Evolutionary conservation across 371 early-diverging fungal genomes (phyloP).

Genomic region (Haplosporangium sp.): DNA sequence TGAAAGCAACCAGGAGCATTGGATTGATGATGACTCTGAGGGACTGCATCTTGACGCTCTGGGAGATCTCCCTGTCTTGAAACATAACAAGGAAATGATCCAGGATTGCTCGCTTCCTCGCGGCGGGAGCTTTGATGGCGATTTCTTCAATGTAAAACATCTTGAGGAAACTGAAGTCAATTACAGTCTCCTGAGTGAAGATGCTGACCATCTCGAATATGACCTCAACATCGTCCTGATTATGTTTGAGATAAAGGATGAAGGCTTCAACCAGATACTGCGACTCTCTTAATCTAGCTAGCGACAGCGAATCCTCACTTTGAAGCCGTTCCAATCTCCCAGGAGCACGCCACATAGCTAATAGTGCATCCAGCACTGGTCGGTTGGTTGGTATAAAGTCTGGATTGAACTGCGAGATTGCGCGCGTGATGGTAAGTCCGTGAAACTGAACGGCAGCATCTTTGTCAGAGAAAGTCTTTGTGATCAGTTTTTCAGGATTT

Average conservation of each 20-base stretch:
- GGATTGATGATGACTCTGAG: constrained; percentile 85
- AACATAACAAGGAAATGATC: constrained; percentile 76
- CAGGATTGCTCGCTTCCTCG: constrained; percentile 74
- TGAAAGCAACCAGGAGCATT: constrained; percentile 73
- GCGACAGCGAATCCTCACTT: constrained; percentile 64
- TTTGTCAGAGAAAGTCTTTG: constrained; percentile 61
- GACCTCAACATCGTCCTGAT: constrained; percentile 75
- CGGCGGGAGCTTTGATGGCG: constrained; percentile 65
- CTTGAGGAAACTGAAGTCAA: constrained; percentile 79
- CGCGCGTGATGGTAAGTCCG: constrained; percentile 75
- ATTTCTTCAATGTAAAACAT: constrained; percentile 80
- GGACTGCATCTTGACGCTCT: constrained; percentile 71
- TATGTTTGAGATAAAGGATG: constrained; percentile 69
- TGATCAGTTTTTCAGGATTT: constrained; percentile 67
- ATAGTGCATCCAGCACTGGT: constrained; percentile 60
- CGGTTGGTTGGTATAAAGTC: constrained; percentile 56
- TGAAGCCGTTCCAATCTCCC: constrained; percentile 64
- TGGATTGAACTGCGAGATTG: constrained; percentile 67
- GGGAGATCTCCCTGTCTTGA: constrained; percentile 57
- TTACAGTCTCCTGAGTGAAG: constrained; percentile 78
- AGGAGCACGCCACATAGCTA: constrained; percentile 70
- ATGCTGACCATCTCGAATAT: constrained; percentile 83
- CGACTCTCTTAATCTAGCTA: constrained; percentile 66
- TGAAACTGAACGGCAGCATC: constrained; percentile 63
- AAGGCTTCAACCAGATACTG: constrained; percentile 78